Evolutionary conservation across 2,329 filamentous ascomycete genomes (phyloP).

Genomic region (Raffaelea albimanens): DNA sequence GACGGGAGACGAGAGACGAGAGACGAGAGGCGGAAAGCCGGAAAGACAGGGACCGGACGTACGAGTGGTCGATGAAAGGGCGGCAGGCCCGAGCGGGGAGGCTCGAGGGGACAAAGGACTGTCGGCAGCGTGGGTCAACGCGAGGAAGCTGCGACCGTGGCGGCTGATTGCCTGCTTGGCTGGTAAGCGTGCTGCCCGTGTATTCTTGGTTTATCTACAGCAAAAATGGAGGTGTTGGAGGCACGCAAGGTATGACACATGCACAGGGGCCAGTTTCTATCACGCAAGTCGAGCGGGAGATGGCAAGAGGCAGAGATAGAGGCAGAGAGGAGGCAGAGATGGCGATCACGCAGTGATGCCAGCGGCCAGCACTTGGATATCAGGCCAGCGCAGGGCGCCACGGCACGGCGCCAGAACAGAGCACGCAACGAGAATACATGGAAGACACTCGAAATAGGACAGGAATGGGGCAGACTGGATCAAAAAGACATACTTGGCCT

Average conservation of each 20-base stretch:
- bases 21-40: neutral
- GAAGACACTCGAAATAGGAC: neutral
- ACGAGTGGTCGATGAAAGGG: neutral
- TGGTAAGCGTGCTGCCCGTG: neutral
- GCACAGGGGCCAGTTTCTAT: too few species aligned
- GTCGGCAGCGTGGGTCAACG: neutral
- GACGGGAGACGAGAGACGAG: neutral
- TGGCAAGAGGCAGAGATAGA: neutral
- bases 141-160: neutral
- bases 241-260: too few species aligned
- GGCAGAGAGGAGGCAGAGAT: neutral
- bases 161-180: neutral
- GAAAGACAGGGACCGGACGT: neutral
- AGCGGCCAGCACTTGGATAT: too few species aligned
- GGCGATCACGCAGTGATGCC: too few species aligned
- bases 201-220: neutral
- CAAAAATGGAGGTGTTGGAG: too few species aligned
- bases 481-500: slow-evolving; percentile 6
- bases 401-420: too few species aligned
- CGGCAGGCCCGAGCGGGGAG: too few species aligned
- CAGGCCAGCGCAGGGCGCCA: too few species aligned
- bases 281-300: too few species aligned
- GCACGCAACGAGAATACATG: too few species aligned
- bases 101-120: neutral
- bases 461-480: neutral